These are phyloP conservation scores for Stropharia rugosoannulata DNA, from an alignment of 768 basidiomycete species.

Conservation along the genomic window DNA sequence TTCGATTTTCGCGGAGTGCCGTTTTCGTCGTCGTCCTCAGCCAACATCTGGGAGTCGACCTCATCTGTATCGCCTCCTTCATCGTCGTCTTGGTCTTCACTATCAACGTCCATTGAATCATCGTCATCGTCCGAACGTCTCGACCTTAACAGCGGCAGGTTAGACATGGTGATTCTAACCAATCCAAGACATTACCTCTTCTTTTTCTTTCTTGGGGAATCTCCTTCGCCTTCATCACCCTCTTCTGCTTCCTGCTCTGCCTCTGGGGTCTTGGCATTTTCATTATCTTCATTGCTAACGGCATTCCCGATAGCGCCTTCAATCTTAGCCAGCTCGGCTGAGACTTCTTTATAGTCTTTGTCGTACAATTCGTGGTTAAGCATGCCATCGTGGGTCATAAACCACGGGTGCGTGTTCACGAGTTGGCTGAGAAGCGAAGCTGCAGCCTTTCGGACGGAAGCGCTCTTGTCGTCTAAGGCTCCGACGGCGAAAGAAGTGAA, in stretches of 20 bases:
- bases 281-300: constrained; percentile 39
- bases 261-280: constrained; percentile 23
- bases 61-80: constrained; percentile 37
- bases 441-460: constrained; percentile 84
- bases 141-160: constrained; percentile 17
- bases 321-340: constrained; percentile 64
- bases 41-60: constrained; percentile 33
- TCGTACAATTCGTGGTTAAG: constrained; percentile 75
- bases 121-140: constrained; percentile 33
- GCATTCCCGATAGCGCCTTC: constrained; percentile 69
- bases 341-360: constrained; percentile 61
- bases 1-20: constrained; percentile 38
- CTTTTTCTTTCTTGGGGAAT: constrained; percentile 30
- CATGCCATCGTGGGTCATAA: constrained; percentile 77
- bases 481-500: constrained; percentile 77
- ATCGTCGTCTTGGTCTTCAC: constrained; percentile 28
- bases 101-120: constrained; percentile 57
- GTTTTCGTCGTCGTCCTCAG: constrained; percentile 36
- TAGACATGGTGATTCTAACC: background rate
- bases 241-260: constrained; percentile 35
- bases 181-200: constrained; percentile 21
- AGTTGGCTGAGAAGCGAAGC: constrained; percentile 74
- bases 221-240: constrained; percentile 34
- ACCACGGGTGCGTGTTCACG: constrained; percentile 87
- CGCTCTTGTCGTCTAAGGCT: constrained; percentile 87